These are phyloP conservation scores for Apiospora sp. DNA, from an alignment of 2,329 filamentous ascomycete species.

Conservation along the genomic window DNA sequence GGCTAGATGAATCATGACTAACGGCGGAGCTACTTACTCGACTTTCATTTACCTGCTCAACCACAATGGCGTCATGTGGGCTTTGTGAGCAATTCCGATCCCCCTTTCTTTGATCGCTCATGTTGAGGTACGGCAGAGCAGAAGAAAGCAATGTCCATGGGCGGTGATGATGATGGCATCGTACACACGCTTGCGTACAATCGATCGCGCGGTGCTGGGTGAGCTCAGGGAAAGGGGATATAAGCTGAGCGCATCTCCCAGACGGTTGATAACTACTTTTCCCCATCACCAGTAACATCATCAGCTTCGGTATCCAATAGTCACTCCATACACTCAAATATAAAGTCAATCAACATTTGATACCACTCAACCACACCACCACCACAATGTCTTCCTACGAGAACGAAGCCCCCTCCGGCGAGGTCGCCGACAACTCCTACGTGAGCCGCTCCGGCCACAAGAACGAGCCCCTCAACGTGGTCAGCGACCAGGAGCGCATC, in stretches of 20 bases:
- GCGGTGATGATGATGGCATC: not conserved
- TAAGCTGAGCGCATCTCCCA: not conserved
- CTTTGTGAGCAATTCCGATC: not conserved
- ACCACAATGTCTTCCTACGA: conserved; percentile 30
- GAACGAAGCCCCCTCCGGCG: conserved; percentile 36
- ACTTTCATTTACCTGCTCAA: not conserved
- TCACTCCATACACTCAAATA: not conserved
- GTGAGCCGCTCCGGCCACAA: conserved; percentile 45
- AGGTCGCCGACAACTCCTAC: conserved; percentile 41
- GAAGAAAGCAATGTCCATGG: not conserved
- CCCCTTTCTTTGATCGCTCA: not conserved
- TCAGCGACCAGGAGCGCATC: conserved; percentile 42
- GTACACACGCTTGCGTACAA: not conserved
- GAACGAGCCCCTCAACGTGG: conserved; percentile 42
- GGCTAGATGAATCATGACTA: not conserved
- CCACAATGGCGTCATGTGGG: conserved; percentile 8
- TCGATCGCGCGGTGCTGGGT: too few species aligned
- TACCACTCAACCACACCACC: conserved; percentile 1
- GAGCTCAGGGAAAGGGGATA: not conserved
- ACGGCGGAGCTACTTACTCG: not conserved
- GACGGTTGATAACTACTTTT: fast-evolving
- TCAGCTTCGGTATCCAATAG: not conserved
- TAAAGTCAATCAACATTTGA: not conserved
- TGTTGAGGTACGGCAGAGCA: not conserved
- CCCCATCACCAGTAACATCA: not conserved